Base-by-base conservation (phyloP, 2,329 filamentous ascomycete genomes). In the Diaporthe aspalathi region DNA sequence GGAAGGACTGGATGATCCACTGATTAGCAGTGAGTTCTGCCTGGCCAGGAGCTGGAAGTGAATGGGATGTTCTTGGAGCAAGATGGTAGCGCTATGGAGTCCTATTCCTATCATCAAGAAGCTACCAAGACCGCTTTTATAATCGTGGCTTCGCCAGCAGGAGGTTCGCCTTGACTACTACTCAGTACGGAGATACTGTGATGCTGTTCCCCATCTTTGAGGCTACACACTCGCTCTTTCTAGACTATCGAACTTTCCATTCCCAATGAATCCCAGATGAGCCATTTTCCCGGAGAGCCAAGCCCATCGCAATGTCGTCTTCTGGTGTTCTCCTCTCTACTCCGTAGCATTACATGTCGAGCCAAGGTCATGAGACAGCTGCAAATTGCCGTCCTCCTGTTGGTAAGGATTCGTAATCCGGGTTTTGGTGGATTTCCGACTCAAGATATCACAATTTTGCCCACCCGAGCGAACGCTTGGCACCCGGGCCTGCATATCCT, bases 331-430 rank as follows among this genome's bases (percentile, higher is more conserved):
- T 17, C 57, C 57, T 45, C 57, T 49, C 57, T 24, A 17, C 57
- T 49, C 57, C 57, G 57, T 63, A 49, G 43, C 57, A 63, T 63
- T 32, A 63, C 57, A 63, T 32, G 20, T 47, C 24, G 57, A 49
- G 57, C 57, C 27, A 35, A 49, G 43, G 29, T 63, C 57, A 63
- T 63, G 43, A 63, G 57, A 49, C 57, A 20, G 27, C 35, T 63
- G 57, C 43, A 63, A 63, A 63, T 49, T 63, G 49, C 57, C 27
- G 20, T 47, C n/a, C 12, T 17, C 4, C 12, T 29, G 24, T 49
- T 63, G 57, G 57, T 49, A 38, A 63, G 43, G 57, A 63, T 63
- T 49, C 57, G 57, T 49, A 63, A 49, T 63, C 57, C 43, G 43
- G 43, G 57, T 5, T 12, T n/a, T 63, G 35, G 17, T 20, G 5